Base-by-base conservation (phyloP, 768 basidiomycete species). In the Russula sp. region DNA sequence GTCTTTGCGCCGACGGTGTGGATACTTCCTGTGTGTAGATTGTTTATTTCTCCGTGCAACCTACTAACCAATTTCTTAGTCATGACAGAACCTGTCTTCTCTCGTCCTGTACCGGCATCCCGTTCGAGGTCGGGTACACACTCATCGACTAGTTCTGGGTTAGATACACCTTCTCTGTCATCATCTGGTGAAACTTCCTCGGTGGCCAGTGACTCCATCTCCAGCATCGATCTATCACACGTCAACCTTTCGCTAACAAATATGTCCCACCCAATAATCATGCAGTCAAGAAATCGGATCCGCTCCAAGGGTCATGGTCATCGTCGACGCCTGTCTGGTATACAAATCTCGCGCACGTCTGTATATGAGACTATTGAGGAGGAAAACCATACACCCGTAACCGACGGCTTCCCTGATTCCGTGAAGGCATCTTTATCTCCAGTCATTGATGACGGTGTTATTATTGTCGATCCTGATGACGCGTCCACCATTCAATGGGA, bases 361-460 rank as follows among this genome's bases (percentile, higher is more conserved):
- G 81, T 89, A 0, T 92, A 90, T 67, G 90, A 91, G 72, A 91
- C 87, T 0, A 92, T 92, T 54, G 80, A 90, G 61, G 90, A 92
- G 69, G 91, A 92, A 66, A 57, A 71, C 30, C 71, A 63, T 10
- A 69, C 69, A 22, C 77, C 78, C 0, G 44, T 54, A 4, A 46
- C 46, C 24, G 52, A 55, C 32, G 26, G 11, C 16, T 51, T 66
- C 61, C 50, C 59, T 14, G 66, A 63, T 40, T 26, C 48, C 20
- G 57, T 38, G 13, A 70, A 42, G 50, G 58, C n/a, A 44, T 49
- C 22, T 8, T 53, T 44, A 34, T 64, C 42, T 32, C 63, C 62
- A 7, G 64, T 67, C 13, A 40, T 66, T 34, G 49, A 60, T 22
- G 60, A 71, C 53, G 68, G 71, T 57, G 71, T 80, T 0, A 74